A percentile compares a stretch with the other conserved stretches of the same genome.
Conservation (phyloP, 495 filamentous ascomycete genomes). For the Aspergillus campestris region DNA sequence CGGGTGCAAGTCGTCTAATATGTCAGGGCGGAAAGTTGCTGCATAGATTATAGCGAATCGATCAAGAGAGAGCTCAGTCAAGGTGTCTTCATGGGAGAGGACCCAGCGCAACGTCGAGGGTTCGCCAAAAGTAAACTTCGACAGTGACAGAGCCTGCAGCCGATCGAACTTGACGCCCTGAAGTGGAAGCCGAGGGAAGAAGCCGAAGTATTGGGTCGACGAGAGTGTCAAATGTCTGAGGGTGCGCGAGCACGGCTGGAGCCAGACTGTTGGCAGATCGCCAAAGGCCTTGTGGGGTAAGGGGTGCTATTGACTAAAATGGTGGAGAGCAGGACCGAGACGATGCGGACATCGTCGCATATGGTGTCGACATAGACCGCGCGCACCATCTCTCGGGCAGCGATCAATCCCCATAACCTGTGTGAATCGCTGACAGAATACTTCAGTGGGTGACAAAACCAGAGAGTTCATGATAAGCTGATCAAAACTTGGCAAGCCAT, state of each 20-base stretch:
- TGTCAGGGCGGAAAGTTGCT: too few relatives aligned
- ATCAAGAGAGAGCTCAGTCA: conserved; percentile 16
- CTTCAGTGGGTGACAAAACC: too few relatives aligned
- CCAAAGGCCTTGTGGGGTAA: conserved; percentile 7
- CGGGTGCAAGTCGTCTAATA: not conserved
- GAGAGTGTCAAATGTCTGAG: conserved; percentile 20
- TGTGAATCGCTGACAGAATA: too few relatives aligned
- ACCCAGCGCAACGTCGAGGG: conserved; percentile 23
- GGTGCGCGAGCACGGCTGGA: conserved; percentile 11
- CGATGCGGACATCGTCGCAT: too few relatives aligned
- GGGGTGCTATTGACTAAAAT: too few relatives aligned
- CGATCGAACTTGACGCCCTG: conserved; percentile 12
- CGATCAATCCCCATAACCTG: too few relatives aligned
- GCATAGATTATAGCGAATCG: conserved; percentile 13
- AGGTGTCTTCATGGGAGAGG: conserved; percentile 11
- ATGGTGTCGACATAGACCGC: too few relatives aligned
- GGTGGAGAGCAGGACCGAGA: too few relatives aligned
- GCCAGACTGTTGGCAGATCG: conserved; percentile 12
- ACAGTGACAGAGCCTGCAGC: conserved; percentile 15
- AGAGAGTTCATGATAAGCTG: too few relatives aligned
- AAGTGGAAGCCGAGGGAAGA: conserved; percentile 13
- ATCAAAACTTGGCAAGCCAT: too few relatives aligned
- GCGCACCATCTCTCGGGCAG: too few relatives aligned
- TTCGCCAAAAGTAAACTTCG: conserved; percentile 17
- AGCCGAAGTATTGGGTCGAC: conserved; percentile 14